Evolutionary conservation across 768 basidiomycete species (phyloP), one percentile per base, ranked within the genome.

Genomic region (Kwoniella sp.): DNA sequence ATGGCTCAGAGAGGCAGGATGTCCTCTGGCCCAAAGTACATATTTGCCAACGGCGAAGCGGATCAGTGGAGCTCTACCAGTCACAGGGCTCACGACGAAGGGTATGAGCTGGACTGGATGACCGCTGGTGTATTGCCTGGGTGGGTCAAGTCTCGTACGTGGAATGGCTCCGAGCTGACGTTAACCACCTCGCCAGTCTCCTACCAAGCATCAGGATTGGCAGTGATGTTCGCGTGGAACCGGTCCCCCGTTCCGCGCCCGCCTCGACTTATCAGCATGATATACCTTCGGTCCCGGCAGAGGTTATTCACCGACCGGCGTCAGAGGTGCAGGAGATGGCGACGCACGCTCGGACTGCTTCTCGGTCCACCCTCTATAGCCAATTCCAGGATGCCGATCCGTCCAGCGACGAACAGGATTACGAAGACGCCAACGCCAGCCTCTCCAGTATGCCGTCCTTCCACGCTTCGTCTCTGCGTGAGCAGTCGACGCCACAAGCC

Each of bases 81-180:
- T n/a, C n/a, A n/a, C n/a, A 38, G 19, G 12, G 10, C 31, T 3
- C 15, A 29, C 20, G 41, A n/a, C 20, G 46, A 56, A 20, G 57
- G 47, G 4, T 60, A 61, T 34, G 66, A 65, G 25, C 44, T 68
- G 17, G 63, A 68, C 42, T 68, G 67, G 67, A 15, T 68, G 37
- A 60, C 63, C 34, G 59, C 58, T 2, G 56, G 58, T 0, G 57
- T 68, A 3, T 38, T 68, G n/a, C 63, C 63, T 10, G 45, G 48
- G 64, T 62, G 34, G 46, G 64, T 54, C 10, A 27, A 15, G 19
- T n/a, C n/a, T n/a, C n/a, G n/a, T n/a, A n/a, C n/a, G n/a, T n/a
- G n/a, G n/a, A n/a, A n/a, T n/a, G n/a, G n/a, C n/a, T n/a, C n/a
- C n/a, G n/a, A n/a, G n/a, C n/a, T n/a, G n/a, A n/a, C n/a, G n/a